phyloP scores from a whole-genome alignment of 306 rosid genomes.

The Carpinus fangiana region DNA sequence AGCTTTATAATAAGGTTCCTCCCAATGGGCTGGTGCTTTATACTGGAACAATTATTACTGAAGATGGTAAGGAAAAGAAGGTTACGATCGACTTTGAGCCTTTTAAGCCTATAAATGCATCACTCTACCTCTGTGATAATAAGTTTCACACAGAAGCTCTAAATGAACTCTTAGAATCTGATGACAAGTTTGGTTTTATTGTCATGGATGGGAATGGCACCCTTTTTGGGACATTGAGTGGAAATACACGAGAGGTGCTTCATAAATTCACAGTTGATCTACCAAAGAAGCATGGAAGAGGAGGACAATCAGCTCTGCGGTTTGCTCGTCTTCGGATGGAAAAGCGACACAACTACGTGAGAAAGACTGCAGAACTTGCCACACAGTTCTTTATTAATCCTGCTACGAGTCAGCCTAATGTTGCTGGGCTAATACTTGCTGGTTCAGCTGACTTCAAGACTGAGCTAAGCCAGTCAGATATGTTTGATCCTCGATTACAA shows the following conservation, averaged over 20 bases:
- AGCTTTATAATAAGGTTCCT: slow-evolving; percentile 15
- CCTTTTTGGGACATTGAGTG: slow-evolving; percentile 17
- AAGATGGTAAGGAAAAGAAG: slow-evolving; percentile 16
- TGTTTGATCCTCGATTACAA: slow-evolving; percentile 19
- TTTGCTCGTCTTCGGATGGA: slow-evolving; percentile 21
- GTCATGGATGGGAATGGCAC: slow-evolving; percentile 18
- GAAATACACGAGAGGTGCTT: slow-evolving; percentile 13
- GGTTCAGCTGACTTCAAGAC: slow-evolving; percentile 14
- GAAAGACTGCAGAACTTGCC: slow-evolving; percentile 17
- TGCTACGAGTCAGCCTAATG: slow-evolving; percentile 13
- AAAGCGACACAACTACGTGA: slow-evolving; percentile 15
- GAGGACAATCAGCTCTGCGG: slow-evolving; percentile 16
- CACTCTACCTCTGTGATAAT: slow-evolving; percentile 15
- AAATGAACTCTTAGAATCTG: slow-evolving; percentile 13
- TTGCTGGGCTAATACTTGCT: slow-evolving; percentile 11
- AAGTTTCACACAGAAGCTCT: slow-evolving; percentile 16
- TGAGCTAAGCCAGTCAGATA: slow-evolving; percentile 15
- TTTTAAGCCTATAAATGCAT: slow-evolving; percentile 17
- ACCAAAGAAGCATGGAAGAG: slow-evolving; percentile 14
- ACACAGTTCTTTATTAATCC: slow-evolving; percentile 14
- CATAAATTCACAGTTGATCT: slow-evolving; percentile 8
- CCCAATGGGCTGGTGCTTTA: slow-evolving; percentile 16
- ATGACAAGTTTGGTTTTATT: slow-evolving; percentile 17
- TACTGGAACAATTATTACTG: slow-evolving; percentile 15
- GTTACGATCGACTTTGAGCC: slow-evolving; percentile 11